phyloP scores from a whole-genome alignment of 495 filamentous ascomycete species.

The Penicillium riverlandense region DNA sequence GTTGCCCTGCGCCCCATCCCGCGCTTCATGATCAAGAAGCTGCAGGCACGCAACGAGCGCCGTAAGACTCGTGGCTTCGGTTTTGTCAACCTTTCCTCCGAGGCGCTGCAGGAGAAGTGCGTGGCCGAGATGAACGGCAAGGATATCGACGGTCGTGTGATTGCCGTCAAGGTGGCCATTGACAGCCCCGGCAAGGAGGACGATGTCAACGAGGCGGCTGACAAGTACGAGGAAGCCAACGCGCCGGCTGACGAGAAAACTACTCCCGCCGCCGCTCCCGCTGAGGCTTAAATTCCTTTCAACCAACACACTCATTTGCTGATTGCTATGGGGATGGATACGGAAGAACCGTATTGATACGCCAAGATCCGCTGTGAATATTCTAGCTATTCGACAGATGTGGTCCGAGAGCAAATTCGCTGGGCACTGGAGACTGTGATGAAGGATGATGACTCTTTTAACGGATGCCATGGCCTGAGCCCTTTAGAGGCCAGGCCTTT shows the following conservation, averaged over 20 bases:
- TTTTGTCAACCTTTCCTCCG: slow-evolving; percentile 90
- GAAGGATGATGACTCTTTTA: slow-evolving; percentile 16
- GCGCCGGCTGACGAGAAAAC: slow-evolving; percentile 33
- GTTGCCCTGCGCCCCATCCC: slow-evolving; percentile 97
- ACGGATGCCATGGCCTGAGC: slow-evolving; percentile 16
- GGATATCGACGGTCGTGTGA: slow-evolving; percentile 96
- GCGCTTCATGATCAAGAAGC: slow-evolving; percentile 99
- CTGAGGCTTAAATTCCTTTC: slow-evolving; percentile 25
- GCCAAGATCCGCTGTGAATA: slow-evolving; percentile 3
- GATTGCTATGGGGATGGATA: slow-evolving; percentile 4
- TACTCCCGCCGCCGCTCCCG: slow-evolving; percentile 17
- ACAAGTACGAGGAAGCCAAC: slow-evolving; percentile 36
- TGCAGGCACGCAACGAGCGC: slow-evolving; percentile 92
- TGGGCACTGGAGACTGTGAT: neutral
- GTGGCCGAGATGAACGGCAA: slow-evolving; percentile 98
- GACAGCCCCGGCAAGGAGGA: slow-evolving; percentile 99
- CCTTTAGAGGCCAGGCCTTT: slow-evolving; percentile 15
- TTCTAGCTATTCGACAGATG: slow-evolving; percentile 8
- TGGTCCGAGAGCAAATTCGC: too few species aligned
- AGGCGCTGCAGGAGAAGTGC: slow-evolving; percentile 95
- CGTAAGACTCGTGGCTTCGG: slow-evolving; percentile 99
- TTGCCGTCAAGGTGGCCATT: slow-evolving; percentile 99
- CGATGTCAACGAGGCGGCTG: slow-evolving; percentile 64
- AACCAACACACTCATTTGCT: slow-evolving; percentile 16
- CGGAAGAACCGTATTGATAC: slow-evolving; percentile 1